phyloP scores from a whole-genome alignment of 2,329 filamentous ascomycete species.

The Penicillium sp. region DNA sequence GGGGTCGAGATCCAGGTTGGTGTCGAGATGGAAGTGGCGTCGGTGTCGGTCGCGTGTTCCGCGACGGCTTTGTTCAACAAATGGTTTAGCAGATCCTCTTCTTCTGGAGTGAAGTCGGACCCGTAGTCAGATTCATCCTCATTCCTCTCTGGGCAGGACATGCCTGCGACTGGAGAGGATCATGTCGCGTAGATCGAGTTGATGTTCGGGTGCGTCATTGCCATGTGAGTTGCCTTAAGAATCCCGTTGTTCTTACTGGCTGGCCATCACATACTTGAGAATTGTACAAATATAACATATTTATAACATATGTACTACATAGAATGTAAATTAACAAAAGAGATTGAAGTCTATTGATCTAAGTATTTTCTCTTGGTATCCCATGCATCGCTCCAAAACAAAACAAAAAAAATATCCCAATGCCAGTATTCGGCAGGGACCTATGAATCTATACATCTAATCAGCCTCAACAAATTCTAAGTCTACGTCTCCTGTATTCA shows the following conservation, averaged over 20 bases:
- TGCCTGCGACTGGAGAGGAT: constrained; percentile 28
- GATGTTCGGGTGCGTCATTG: constrained; percentile 16
- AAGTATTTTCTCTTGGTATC: constrained; percentile 16
- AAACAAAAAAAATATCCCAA: not conserved
- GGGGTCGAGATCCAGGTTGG: constrained; percentile 23
- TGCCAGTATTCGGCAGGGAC: constrained; percentile 4
- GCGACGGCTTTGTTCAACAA: constrained; percentile 49
- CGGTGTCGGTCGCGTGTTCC: constrained; percentile 27
- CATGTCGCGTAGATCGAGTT: constrained; percentile 19
- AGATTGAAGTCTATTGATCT: constrained; percentile 18
- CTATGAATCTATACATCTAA: constrained; percentile 13
- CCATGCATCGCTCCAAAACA: constrained; percentile 15
- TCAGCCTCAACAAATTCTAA: not conserved
- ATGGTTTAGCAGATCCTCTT: constrained; percentile 53
- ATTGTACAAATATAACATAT: no score
- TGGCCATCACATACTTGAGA: not conserved
- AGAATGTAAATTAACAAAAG: not conserved
- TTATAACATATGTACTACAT: not conserved
- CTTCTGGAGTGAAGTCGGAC: constrained; percentile 59
- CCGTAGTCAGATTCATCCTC: constrained; percentile 55
- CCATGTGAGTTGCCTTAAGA: constrained; percentile 7
- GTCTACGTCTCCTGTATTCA: not conserved
- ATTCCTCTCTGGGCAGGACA: constrained; percentile 30
- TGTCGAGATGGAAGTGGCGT: constrained; percentile 15
- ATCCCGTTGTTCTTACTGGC: constrained; percentile 14